Conservation (phyloP, 345 rosid species). For the Schrenkiella parvula region DNA sequence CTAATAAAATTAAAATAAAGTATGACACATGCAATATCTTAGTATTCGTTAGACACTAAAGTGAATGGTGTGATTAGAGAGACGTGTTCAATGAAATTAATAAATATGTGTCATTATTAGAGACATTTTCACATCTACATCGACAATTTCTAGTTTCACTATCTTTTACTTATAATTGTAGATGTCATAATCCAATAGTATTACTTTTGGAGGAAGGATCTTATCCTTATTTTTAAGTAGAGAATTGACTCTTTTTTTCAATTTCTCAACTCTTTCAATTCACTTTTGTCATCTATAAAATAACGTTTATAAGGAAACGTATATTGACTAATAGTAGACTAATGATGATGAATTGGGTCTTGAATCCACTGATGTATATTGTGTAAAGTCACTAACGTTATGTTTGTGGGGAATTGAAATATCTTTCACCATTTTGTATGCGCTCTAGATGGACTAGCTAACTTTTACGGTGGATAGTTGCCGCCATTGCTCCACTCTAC, state of each 20-base stretch:
- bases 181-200: conserved; percentile 8
- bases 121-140: conserved; percentile 22
- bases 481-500: background rate
- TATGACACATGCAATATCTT: conserved; percentile 13
- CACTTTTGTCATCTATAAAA: conserved; percentile 1
- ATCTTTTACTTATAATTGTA: background rate
- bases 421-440: conserved; percentile 11
- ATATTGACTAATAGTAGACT: background rate
- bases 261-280: background rate
- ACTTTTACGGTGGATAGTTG: conserved; percentile 11
- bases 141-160: conserved; percentile 2
- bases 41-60: conserved; percentile 2
- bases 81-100: conserved; percentile 20
- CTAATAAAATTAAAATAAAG: background rate
- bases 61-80: conserved; percentile 20
- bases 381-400: conserved; percentile 11
- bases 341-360: conserved; percentile 25
- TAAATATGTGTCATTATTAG: conserved; percentile 22
- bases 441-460: background rate
- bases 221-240: conserved; percentile 17
- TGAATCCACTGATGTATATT: background rate
- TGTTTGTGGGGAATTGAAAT: conserved; percentile 12
- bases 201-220: background rate
- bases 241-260: background rate
- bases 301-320: conserved; percentile 10